Base-by-base conservation (phyloP, 2,329 filamentous ascomycete species). In the Coleophoma eucalyptorum region DNA sequence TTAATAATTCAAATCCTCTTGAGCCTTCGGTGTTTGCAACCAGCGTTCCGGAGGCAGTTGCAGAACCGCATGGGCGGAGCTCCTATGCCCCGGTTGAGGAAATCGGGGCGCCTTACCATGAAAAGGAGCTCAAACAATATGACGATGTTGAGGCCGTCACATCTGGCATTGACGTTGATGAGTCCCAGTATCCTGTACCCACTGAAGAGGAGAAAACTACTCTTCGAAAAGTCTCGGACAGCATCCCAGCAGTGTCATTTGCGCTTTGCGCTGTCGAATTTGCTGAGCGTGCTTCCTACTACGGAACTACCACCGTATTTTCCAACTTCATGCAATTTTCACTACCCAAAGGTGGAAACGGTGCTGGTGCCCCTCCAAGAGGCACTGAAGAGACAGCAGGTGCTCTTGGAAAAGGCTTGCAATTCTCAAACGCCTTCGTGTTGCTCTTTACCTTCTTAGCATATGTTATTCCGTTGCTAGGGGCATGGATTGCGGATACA, bases 201-300 rank as follows among this genome's bases (percentile, higher is more conserved):
- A 85, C 81, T 8, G 75, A 79, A 35, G 81, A 86, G 64, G 83
- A 86, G 54, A 65, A 83, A 51, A 62, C 55, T 11, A 83, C 79
- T 0, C 76, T 86, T 19, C 78, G 73, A 46, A 80, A 81, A 58
- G 77, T 86, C 21, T 80, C 81, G 13, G 83, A 80, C 16, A 75
- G 75, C 63, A 80, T 90, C 54, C 81, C 83, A 48, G 84, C 79
- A 79, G 71, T 75, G 48, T 78, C 84, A 52, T 89, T 81, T 70
- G 85, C 82, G 21, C 80, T 90, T 53, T 84, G 83, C 42, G 83
- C 89, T 55, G 79, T 86, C 53, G 86, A 90, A 69, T 70, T 89
- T 51, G 87, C 83, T 71, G 86, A 90, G 70, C 83, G 86, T 43
- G 89, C 88, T 70, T 86, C 83, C 15, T 90, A 88, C 77, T 89